phyloP scores from a whole-genome alignment of 2,329 filamentous ascomycete genomes.

The Xylariaceae sp. region DNA sequence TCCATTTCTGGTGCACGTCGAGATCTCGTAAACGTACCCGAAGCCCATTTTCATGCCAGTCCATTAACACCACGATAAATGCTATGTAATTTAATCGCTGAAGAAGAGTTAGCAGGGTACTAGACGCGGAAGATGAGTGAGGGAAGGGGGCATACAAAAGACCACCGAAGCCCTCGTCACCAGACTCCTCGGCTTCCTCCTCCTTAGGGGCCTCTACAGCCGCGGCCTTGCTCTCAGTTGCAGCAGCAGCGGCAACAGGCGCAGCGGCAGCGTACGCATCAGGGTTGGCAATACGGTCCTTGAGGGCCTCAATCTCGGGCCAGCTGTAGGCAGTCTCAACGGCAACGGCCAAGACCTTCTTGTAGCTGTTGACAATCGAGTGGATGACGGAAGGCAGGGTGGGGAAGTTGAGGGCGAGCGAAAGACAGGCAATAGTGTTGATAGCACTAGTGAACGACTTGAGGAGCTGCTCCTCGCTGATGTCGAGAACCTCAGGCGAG shows the following conservation, averaged over 20 bases:
- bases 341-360: constrained; percentile 88
- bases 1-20: constrained; percentile 22
- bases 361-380: constrained; percentile 96
- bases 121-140: background rate
- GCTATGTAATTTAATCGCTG: constrained; percentile 48
- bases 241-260: constrained; percentile 57
- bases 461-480: constrained; percentile 91
- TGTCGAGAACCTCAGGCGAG: constrained; percentile 78
- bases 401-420: constrained; percentile 89
- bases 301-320: constrained; percentile 94
- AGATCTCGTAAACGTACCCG: constrained; percentile 40
- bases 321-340: constrained; percentile 87
- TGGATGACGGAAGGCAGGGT: constrained; percentile 94
- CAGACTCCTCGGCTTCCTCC: constrained; percentile 65
- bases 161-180: constrained; percentile 69
- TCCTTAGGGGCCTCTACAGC: constrained; percentile 56
- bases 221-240: constrained; percentile 44
- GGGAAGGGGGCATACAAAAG: constrained; percentile 55
- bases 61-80: constrained; percentile 34
- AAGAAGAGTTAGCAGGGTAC: constrained; percentile 35
- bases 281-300: constrained; percentile 99
- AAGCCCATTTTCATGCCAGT: constrained; percentile 38
- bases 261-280: constrained; percentile 87
- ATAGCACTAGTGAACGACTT: constrained; percentile 75
- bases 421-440: constrained; percentile 81